Evolutionary conservation across 2,329 filamentous ascomycete genomes (phyloP).

Genomic region (Thermoascus crustaceus): DNA sequence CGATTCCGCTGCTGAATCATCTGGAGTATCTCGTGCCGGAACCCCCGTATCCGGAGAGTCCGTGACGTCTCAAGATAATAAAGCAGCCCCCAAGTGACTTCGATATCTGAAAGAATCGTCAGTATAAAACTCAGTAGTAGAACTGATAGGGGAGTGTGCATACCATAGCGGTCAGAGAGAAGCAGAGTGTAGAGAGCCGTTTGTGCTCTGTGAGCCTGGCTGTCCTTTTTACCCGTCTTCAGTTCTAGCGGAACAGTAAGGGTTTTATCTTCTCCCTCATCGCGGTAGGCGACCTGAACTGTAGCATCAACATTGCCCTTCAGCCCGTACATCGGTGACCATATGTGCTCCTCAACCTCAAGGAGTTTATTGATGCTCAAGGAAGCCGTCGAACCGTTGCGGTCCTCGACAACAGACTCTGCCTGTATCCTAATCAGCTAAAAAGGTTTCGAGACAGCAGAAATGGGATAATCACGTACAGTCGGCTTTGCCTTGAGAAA

Average conservation of each 20-base stretch:
- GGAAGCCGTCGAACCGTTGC: slow-evolving; percentile 64
- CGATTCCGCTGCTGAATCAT: slow-evolving; percentile 97
- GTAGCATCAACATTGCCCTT: slow-evolving; percentile 98
- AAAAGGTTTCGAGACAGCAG: slow-evolving; percentile 4
- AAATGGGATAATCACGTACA: slow-evolving; percentile 36
- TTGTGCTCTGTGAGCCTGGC: slow-evolving; percentile 77
- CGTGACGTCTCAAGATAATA: slow-evolving; percentile 93
- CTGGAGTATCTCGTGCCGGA: slow-evolving; percentile 81
- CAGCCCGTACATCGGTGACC: slow-evolving; percentile 94
- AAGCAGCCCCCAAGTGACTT: slow-evolving; percentile 80
- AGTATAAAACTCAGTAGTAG: slow-evolving; percentile 11
- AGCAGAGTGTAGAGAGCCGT: slow-evolving; percentile 90
- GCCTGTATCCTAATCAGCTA: slow-evolving; percentile 37
- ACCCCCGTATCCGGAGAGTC: slow-evolving; percentile 73
- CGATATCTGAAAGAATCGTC: slow-evolving; percentile 58
- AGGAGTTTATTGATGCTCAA: slow-evolving; percentile 90
- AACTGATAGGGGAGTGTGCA: slow-evolving; percentile 12
- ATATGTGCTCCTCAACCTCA: slow-evolving; percentile 95
- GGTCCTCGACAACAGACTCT: slow-evolving; percentile 68
- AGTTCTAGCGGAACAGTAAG: slow-evolving; percentile 89
- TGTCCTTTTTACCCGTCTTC: slow-evolving; percentile 81
- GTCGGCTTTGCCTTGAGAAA: slow-evolving; percentile 68
- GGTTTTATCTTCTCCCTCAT: slow-evolving; percentile 56
- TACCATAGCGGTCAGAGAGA: slow-evolving; percentile 79
- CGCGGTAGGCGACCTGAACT: slow-evolving; percentile 74